Base-by-base conservation (phyloP, 1,284 basidiomycete species). In the Microbotryum violaceum region DNA sequence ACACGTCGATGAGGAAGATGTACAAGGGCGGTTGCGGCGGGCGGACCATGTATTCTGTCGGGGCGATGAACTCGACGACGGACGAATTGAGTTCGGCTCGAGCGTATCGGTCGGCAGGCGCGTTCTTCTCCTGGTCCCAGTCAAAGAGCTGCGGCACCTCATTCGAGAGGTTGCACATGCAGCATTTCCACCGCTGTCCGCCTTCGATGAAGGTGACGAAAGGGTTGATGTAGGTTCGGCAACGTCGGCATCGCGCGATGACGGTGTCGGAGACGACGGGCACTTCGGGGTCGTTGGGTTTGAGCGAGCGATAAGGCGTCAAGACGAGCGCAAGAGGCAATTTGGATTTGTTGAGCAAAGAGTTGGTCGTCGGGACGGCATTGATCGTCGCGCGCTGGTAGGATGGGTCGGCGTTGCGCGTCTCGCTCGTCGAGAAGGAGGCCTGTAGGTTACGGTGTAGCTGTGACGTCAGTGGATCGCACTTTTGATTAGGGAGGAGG, bases 141-240 rank as follows among this genome's bases (percentile, higher is more conserved):
- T 99, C 96, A 74, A 98, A 98, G 58, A 97, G 81, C 74, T 97
- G 93, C 9, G 96, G 96, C 1, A 98, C 94, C 77, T 99, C 96
- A 76, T 99, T 99, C 62, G 89, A 89, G 82, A 98, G 86, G 72
- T 88, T 91, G 78, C 96, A 99, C 91, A 98, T 93, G 79, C 91
- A 97, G 77, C 96, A 99, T 75, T 96, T 90, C 96, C 96, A 97
- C 80, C 93, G 84, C 77, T 92, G 93, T 44, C 96, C 96, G 65
- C 92, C 92, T 74, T 99, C 96, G 74, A 97, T 92, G 75, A 98
- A 99, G 70, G 92, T 91, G 48, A 97, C 93, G 74, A 91, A 99
- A 5, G 96, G 94, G 75, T 98, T 97, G 78, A 99, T 98, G 78
- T 98, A 98, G 49, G 91, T 91, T 72, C 96, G 84, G 82, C 96